A percentile compares a stretch with the other conserved stretches of the same genome.
Conservation (phyloP, 495 filamentous ascomycete genomes). For the Daldinia caldariorum region DNA sequence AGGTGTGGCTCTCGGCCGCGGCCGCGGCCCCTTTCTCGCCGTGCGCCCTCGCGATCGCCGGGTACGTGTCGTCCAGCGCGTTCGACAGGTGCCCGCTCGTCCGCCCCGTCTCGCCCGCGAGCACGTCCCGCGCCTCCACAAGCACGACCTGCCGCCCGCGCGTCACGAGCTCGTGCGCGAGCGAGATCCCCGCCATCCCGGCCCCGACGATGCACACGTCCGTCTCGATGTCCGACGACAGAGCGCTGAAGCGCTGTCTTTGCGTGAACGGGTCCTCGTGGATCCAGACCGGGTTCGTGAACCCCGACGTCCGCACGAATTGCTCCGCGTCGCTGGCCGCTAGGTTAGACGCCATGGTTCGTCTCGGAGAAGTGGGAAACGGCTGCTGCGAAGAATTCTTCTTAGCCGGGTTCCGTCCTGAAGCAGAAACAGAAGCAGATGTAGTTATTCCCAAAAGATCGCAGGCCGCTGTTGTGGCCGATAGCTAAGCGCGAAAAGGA, state of each 20-base stretch:
- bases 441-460: background rate
- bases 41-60: conserved; percentile 61
- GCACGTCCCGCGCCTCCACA: conserved; percentile 63
- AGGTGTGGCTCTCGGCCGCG: conserved; percentile 65
- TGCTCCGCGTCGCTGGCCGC: conserved; percentile 36
- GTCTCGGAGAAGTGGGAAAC: conserved; percentile 1
- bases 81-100: conserved; percentile 66
- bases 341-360: conserved; percentile 8
- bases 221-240: conserved; percentile 49
- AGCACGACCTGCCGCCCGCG: conserved; percentile 61
- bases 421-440: background rate
- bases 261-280: conserved; percentile 60
- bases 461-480: background rate
- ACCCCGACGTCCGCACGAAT: conserved; percentile 60
- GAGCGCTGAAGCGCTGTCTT: conserved; percentile 56
- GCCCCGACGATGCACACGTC: conserved; percentile 65
- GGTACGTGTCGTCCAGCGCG: conserved; percentile 63
- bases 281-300: conserved; percentile 62
- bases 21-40: conserved; percentile 57
- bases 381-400: background rate
- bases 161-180: conserved; percentile 64
- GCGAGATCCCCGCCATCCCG: conserved; percentile 64
- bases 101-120: conserved; percentile 64
- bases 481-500: background rate
- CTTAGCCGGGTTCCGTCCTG: background rate